Evolutionary conservation across 345 rosid genomes (phyloP).

Genomic region (Eutrema heterophyllum): DNA sequence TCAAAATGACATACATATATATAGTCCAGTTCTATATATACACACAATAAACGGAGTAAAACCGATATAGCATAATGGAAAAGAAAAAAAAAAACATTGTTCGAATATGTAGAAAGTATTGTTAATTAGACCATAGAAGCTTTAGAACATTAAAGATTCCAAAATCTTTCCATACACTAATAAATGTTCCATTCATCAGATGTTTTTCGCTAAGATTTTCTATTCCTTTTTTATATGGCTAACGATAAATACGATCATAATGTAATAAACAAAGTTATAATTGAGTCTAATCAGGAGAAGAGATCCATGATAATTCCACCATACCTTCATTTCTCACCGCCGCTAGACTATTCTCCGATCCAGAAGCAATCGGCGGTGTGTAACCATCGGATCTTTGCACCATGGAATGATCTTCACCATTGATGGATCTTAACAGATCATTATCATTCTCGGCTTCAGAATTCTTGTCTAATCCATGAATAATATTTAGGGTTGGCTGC

Average conservation of each 20-base stretch:
- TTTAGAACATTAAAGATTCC: constrained; percentile 16
- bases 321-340: constrained; percentile 42
- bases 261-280: constrained; percentile 8
- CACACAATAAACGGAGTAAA: not conserved
- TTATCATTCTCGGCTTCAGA: constrained; percentile 6
- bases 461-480: constrained; percentile 8
- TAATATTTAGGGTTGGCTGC: constrained; percentile 34
- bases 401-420: constrained; percentile 21
- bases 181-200: constrained; percentile 1
- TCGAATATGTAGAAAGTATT: constrained; percentile 15
- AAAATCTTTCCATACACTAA: constrained; percentile 7
- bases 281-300: constrained; percentile 51
- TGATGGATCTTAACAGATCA: constrained; percentile 41
- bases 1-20: not conserved
- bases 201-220: not conserved
- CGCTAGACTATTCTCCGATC: constrained; percentile 34
- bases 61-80: not conserved
- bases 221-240: not conserved
- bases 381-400: constrained; percentile 31
- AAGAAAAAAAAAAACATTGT: constrained; percentile 1
- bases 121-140: constrained; percentile 1
- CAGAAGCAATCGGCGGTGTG: constrained; percentile 29
- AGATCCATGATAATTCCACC: constrained; percentile 79
- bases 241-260: not conserved
- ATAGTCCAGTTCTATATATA: not conserved